Evolutionary conservation across 768 basidiomycete species (phyloP), one percentile per base, ranked within the genome.

Genomic region (Mycena capillaripes): DNA sequence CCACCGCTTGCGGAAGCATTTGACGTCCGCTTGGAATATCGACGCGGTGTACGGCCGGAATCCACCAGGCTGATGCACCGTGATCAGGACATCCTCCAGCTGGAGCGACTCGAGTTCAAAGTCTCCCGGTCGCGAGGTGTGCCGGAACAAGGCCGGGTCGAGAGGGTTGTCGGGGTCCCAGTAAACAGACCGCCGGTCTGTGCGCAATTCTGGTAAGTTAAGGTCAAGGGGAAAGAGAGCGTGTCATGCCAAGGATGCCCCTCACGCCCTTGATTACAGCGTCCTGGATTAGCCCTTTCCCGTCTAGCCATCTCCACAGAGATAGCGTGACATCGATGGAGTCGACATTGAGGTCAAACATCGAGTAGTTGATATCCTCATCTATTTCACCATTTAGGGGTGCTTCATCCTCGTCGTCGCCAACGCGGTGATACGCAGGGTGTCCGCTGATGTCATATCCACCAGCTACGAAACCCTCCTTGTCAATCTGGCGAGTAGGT

Each of bases 251-350:
- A 65, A 99, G 81, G 19, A 97, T 92, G 10, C 98, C 98, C 69
- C 98, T 91, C 4, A 99, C 97, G 59, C 98, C 98, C 78, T 94
- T 95, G 70, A 99, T 88, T 30, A 94, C 94, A 3, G 97, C 97
- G 78, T 96, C 93, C 76, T 95, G 91, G 8, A 99, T 86, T 23
- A 99, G 83, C 0, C 98, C 98, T 80, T 96, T 98, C 2, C 98
- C 97, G 79, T 98, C 96, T 66, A 98, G 85, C 98, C 98, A 99
- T 65, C 93, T 87, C 82, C 92, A 90, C 9, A 99, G 84, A 36
- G 96, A 97, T 17, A 99, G 85, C 0, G 95, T 96, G 19, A 99
- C 97, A 74, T 99, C 98, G 58, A 99, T 93, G 29, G 96, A 95
- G 78, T 98, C 97, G 19, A 99, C 90, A 72, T 90, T 95, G 71